phyloP scores from a whole-genome alignment of 352 stramenopile species.

The Globisporangium paroecandrum region DNA sequence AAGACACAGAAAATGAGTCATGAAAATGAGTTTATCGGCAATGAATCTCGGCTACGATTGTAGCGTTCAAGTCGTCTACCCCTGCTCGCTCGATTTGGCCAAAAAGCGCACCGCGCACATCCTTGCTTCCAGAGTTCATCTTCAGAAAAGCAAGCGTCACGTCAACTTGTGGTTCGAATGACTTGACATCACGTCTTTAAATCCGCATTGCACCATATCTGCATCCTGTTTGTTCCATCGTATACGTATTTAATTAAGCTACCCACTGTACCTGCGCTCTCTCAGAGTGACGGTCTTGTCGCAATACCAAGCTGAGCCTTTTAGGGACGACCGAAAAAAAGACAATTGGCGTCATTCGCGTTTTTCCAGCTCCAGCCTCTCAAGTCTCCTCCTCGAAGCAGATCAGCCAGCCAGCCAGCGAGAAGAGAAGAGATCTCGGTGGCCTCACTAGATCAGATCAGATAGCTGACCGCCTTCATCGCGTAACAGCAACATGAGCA shows the following conservation, averaged over 20 bases:
- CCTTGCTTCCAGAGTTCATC: too few species aligned
- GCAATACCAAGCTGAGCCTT: background rate
- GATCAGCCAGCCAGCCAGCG: background rate
- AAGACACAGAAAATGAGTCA: too few species aligned
- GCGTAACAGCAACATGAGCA: conserved; percentile 3
- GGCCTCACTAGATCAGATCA: background rate
- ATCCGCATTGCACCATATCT: background rate
- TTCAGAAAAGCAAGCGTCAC: too few species aligned
- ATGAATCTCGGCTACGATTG: too few species aligned
- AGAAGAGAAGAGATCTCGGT: background rate
- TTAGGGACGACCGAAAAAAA: conserved; percentile 6
- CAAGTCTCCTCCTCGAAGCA: conserved; percentile 5
- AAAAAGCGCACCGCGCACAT: too few species aligned
- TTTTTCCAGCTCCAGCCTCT: conserved; percentile 14
- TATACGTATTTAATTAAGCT: background rate
- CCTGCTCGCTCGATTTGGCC: too few species aligned
- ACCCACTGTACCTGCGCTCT: background rate
- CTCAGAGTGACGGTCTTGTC: background rate
- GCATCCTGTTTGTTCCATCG: background rate
- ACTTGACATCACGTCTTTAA: background rate
- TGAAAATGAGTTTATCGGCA: too few species aligned
- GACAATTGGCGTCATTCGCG: conserved; percentile 13
- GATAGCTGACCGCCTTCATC: background rate
- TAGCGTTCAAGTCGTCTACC: too few species aligned
- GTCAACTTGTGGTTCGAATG: too few species aligned